Evolutionary conservation across 495 filamentous ascomycete species (phyloP), one percentile per base, ranked within the genome.

Genomic region (Hyaloscypha bicolor): DNA sequence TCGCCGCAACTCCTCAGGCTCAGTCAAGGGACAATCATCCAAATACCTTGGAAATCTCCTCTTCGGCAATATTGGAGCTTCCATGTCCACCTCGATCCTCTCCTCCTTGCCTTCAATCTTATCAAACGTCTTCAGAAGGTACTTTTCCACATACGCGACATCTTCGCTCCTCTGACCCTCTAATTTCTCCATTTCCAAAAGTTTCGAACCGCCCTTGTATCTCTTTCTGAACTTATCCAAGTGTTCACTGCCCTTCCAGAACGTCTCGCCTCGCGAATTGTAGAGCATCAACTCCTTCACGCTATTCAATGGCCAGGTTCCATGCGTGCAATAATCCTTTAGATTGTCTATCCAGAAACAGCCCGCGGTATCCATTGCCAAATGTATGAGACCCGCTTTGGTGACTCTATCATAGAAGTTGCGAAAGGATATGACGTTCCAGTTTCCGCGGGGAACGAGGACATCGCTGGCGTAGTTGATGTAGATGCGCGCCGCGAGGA

Each of bases 401-500:
- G 8, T 30, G 8, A 16, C 31, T 6, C 56, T 37, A 9, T 42
- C 14, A 62, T n/a, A 58, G 25, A 68, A 69, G 6, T 69, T 39
- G 29, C 31, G 6, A 48, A 69, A 64, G 0, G 62, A 60, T 8
- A 35, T n/a, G 16, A 65, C 33, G 33, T 69, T 64, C 67, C 67
- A 69, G 30, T 33, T 45, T 9, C 55, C 62, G 30, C 56, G 22
- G 14, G 67, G 67, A 6, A 62, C 33, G 1, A 69, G 22, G 2
- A 39, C 39, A 51, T 69, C 67, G 21, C 21, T 31, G 4, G 21
- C 56, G n/a, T 55, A 69, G 31, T 65, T 69, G n/a, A 69, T 39
- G 55, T 69, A 65, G 9, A 53, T 53, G 6, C n/a, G 59, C 9
- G 66, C 53, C 2, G 11, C 29, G 16, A 60, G 25, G 6, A 25